Percentiles rank a stretch among this genome's conserved stretches.
These are phyloP conservation scores for Acanthamoeba culbertsoni DNA, from an alignment of 208 protist genomes.

Conservation along the genomic window DNA sequence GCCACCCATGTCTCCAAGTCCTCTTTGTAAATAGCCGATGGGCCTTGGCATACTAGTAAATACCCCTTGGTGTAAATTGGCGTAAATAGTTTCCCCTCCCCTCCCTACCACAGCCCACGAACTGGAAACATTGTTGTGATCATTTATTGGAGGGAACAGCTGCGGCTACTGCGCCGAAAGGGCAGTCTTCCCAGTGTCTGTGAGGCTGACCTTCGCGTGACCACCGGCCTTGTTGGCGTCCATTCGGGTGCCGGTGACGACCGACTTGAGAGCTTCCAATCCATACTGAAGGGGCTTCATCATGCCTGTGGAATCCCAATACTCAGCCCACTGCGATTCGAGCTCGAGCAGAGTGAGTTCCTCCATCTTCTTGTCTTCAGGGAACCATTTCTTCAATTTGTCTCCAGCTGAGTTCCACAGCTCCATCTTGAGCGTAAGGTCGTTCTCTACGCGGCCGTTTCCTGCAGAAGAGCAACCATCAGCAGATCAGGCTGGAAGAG, in stretches of 20 bases:
- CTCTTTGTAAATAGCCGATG: too few species aligned
- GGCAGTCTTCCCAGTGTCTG: not conserved
- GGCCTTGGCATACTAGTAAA: too few species aligned
- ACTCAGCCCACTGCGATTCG: slow-evolving; percentile 28
- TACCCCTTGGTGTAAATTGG: too few species aligned
- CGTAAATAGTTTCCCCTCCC: too few species aligned
- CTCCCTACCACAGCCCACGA: too few species aligned
- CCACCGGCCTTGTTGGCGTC: not conserved
- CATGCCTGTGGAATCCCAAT: slow-evolving; percentile 25
- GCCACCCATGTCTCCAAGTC: too few species aligned
- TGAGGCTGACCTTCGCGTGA: not conserved
- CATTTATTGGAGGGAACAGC: too few species aligned
- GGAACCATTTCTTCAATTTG: not conserved
- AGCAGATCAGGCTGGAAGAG: not conserved
- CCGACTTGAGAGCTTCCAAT: not conserved
- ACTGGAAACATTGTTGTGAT: too few species aligned
- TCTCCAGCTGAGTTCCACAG: not conserved
- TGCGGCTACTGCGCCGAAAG: not conserved
- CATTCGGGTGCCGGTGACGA: slow-evolving; percentile 7
- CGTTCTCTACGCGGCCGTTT: not conserved
- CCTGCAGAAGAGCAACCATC: not conserved
- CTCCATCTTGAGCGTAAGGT: not conserved
- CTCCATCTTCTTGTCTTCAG: slow-evolving; percentile 16
- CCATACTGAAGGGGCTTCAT: slow-evolving; percentile 13
- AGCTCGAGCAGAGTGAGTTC: not conserved